Percentiles rank a stretch among this genome's conserved stretches.
Conservation (phyloP, 2,329 filamentous ascomycete species). For the Thelonectria rubi region DNA sequence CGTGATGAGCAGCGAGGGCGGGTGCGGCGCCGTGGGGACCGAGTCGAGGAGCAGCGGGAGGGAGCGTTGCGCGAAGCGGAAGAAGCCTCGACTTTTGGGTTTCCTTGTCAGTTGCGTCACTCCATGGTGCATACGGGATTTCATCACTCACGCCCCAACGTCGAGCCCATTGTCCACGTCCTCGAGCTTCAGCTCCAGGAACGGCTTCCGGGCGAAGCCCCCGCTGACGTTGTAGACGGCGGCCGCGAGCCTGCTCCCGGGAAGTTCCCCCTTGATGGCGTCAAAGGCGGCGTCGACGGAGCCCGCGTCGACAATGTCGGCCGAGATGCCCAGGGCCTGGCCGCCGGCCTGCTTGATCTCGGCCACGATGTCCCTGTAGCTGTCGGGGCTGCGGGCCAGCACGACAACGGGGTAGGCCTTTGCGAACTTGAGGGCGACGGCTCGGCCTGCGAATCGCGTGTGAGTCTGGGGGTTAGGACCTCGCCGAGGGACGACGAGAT, state of each 20-base stretch:
- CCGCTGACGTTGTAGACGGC: slow-evolving; percentile 76
- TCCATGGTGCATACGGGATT: too few species aligned
- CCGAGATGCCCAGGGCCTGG: slow-evolving; percentile 73
- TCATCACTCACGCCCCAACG: slow-evolving; percentile 57
- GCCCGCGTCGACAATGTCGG: slow-evolving; percentile 54
- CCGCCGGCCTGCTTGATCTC: slow-evolving; percentile 76
- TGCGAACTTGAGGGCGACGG: slow-evolving; percentile 66
- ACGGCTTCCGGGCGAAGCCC: slow-evolving; percentile 62
- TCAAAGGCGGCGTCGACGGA: slow-evolving; percentile 67
- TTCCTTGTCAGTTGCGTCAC: too few species aligned
- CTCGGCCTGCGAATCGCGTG: slow-evolving; percentile 48
- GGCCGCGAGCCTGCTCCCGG: slow-evolving; percentile 64
- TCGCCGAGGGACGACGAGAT: neutral
- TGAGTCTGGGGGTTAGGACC: slow-evolving; percentile 5
- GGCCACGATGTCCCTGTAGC: slow-evolving; percentile 70
- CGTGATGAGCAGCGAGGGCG: slow-evolving; percentile 85
- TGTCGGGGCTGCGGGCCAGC: slow-evolving; percentile 73
- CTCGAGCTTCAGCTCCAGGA: slow-evolving; percentile 62
- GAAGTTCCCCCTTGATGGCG: slow-evolving; percentile 67
- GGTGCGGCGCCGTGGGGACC: slow-evolving; percentile 62
- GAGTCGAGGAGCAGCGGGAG: slow-evolving; percentile 76
- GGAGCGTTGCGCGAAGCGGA: slow-evolving; percentile 76
- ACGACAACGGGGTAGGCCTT: slow-evolving; percentile 77
- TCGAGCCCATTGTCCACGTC: slow-evolving; percentile 60
- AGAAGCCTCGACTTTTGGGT: slow-evolving; percentile 76